Evolutionary conservation across 1,284 basidiomycete species (phyloP), one percentile per base, ranked within the genome.

Genomic region (Tilletia setariae): DNA sequence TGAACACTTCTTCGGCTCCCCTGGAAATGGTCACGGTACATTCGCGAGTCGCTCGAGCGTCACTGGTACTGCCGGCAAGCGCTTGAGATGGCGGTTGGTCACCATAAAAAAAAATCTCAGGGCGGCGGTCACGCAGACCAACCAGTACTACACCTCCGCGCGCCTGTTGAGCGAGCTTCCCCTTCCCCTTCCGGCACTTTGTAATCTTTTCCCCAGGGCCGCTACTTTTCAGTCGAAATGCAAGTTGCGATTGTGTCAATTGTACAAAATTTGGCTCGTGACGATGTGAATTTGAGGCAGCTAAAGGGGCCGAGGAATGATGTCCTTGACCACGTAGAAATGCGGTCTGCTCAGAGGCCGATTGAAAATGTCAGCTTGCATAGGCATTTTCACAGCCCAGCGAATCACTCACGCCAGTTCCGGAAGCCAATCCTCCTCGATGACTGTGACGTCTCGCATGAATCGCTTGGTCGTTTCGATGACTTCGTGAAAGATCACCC

Each of bases 401-500:
- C n/a, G n/a, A n/a, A n/a, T n/a, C n/a, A 73, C 72, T 46, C 56
- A 84, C 81, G 86, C 86, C 40, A 86, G 71, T 73, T 86, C 84
- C 1, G 84, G 83, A 30, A 86, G 78, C 86, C 86, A 87, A 61
- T 86, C 85, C 68, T 68, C 82, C 47, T 86, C 85, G 35, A 87
- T 83, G 7, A 85, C 84, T 0, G 86, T 86, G 21, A 87, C 67
- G 72, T 88, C 87, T 56, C 86, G 76, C 83, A 87, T 87, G 74
- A 86, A 87, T 30, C 82, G 89, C 83, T 95, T 97, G 73, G 92
- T 94, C 0, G 95, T 97, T 83, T 97, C 93, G 75, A 95, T 89
- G 83, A 98, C 90, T 82, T 98, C 94, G 80, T 96, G 93, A 79
- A 90, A 98, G 25, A 98, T 86, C 6, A 98, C 92, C 92, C 93